A percentile compares a stretch with the other conserved stretches of the same genome.
Conservation (phyloP, 805 yeast species). For the Hanseniaspora mollemarum region DNA sequence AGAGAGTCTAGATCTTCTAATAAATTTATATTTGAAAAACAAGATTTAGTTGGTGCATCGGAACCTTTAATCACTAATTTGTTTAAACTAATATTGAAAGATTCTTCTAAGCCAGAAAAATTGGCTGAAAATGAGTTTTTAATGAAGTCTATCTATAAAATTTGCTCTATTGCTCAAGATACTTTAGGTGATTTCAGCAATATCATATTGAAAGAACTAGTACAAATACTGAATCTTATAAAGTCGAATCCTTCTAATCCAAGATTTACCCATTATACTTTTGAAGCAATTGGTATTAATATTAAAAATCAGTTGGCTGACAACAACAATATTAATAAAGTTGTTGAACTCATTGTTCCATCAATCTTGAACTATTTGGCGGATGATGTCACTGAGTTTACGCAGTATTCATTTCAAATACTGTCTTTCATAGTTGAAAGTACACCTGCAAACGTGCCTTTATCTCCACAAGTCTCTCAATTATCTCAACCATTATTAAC, state of each 20-base stretch:
- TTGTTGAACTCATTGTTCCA: conserved; percentile 47
- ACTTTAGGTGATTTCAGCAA: conserved; percentile 38
- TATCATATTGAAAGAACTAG: conserved; percentile 48
- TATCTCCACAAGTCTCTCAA: conserved; percentile 56
- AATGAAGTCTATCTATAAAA: conserved; percentile 79
- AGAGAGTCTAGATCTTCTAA: conserved; percentile 44
- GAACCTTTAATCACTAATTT: conserved; percentile 53
- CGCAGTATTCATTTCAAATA: conserved; percentile 88
- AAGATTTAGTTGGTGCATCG: conserved; percentile 56
- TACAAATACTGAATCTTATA: conserved; percentile 57
- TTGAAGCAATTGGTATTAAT: conserved; percentile 75
- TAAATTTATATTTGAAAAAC: conserved; percentile 53
- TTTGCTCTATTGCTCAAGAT: conserved; percentile 61
- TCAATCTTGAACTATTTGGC: conserved; percentile 55
- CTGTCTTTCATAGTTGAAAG: conserved; percentile 64
- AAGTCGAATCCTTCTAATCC: conserved; percentile 92
- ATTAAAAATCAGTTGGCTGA: conserved; percentile 41
- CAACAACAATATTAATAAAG: conserved; percentile 18
- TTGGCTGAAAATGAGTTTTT: conserved; percentile 89
- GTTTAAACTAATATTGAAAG: conserved; percentile 52
- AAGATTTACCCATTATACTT: conserved; percentile 75
- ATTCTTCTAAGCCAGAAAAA: conserved; percentile 66
- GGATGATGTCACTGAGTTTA: conserved; percentile 83
- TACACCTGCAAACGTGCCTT: conserved; percentile 36
- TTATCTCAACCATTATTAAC: conserved; percentile 72